Conservation (phyloP, 495 filamentous ascomycete genomes). For the Cercophora samala region DNA sequence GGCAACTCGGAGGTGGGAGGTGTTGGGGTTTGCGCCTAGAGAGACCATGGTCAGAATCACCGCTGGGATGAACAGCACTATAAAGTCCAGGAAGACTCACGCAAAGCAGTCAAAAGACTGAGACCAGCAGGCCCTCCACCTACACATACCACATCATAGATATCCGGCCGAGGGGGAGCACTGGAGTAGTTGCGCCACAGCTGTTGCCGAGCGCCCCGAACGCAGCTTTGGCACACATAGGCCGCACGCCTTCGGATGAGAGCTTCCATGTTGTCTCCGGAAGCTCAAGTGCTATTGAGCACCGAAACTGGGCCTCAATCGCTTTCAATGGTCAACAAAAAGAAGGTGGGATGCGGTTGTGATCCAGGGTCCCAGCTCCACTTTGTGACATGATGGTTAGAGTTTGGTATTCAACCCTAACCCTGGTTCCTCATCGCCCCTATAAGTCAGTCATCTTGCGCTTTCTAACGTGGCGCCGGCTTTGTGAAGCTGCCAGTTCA, state of each 20-base stretch:
- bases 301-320: background rate
- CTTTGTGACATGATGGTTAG: background rate
- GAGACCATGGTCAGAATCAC: conserved; percentile 11
- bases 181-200: conserved; percentile 39
- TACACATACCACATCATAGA: conserved; percentile 94
- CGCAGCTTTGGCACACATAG: conserved; percentile 49
- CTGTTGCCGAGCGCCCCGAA: conserved; percentile 33
- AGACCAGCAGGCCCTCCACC: conserved; percentile 96
- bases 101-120: conserved; percentile 79
- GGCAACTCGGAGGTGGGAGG: conserved; percentile 75
- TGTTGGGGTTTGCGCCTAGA: conserved; percentile 63
- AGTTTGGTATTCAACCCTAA: conserved; percentile 11
- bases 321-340: background rate
- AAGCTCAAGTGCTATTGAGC: background rate
- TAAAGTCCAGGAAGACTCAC: conserved; percentile 47
- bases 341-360: background rate
- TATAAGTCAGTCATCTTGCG: background rate
- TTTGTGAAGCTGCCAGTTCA: background rate
- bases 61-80: background rate
- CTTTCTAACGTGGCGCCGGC: background rate
- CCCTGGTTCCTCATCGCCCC: conserved; percentile 6
- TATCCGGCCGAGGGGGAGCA: conserved; percentile 46
- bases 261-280: conserved; percentile 24
- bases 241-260: conserved; percentile 23
- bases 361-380: conserved; percentile 6